Percentiles rank a stretch among this genome's conserved stretches.
Conservation (phyloP, 140 eudicot species). For the Flaveria floridana region DNA sequence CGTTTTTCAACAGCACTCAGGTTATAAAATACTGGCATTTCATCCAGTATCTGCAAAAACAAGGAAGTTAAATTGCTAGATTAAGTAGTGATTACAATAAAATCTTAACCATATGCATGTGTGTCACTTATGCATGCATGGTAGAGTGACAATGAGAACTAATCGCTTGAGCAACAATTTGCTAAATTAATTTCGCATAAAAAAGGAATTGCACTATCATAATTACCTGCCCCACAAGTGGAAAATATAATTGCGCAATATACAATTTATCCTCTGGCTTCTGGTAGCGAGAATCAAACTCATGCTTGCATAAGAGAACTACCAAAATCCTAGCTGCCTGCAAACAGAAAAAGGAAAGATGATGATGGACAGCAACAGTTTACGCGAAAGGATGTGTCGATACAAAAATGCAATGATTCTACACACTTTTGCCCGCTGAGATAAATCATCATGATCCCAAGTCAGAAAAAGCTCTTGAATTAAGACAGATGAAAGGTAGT, state of each 20-base stretch:
- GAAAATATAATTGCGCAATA: constrained; percentile 90
- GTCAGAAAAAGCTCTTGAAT: constrained; percentile 96
- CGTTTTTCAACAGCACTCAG: constrained; percentile 86
- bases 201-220: constrained; percentile 10
- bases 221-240: constrained; percentile 90
- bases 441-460: constrained; percentile 91
- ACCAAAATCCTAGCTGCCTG: constrained; percentile 97
- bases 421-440: constrained; percentile 88
- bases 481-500: constrained; percentile 90
- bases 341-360: constrained; percentile 30
- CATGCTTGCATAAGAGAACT: constrained; percentile 93
- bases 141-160: constrained; percentile 1
- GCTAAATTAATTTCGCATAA: background rate
- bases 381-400: background rate
- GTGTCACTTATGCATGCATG: background rate
- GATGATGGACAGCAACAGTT: background rate
- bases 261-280: constrained; percentile 95
- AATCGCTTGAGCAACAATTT: constrained; percentile 20
- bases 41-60: constrained; percentile 82
- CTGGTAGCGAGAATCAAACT: constrained; percentile 91
- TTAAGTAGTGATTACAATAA: constrained; percentile 14
- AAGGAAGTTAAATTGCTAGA: background rate
- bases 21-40: constrained; percentile 98
- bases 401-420: constrained; percentile 10
- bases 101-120: background rate